Evolutionary conservation across 768 basidiomycete species (phyloP).

Genomic region (Omphalotus guepiniiformis): DNA sequence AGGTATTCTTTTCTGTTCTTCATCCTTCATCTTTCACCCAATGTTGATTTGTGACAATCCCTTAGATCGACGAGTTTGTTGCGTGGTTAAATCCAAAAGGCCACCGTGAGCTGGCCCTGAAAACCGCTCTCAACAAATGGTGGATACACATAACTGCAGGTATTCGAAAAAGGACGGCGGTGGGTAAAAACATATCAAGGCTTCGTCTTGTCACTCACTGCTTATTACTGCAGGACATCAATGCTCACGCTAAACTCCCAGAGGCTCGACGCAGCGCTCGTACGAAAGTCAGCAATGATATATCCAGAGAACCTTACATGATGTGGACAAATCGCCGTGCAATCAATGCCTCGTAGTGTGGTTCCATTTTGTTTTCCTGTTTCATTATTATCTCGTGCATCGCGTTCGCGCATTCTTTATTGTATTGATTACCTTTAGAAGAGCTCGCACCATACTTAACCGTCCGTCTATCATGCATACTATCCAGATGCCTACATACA

Average conservation of each 20-base stretch:
- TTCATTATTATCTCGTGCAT: too few relatives aligned
- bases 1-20: slow-evolving; percentile 50
- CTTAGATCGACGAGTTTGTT: slow-evolving; percentile 75
- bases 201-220: not conserved
- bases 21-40: slow-evolving; percentile 5
- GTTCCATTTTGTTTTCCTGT: slow-evolving; percentile 17
- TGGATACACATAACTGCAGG: slow-evolving; percentile 80
- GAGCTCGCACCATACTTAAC: too few relatives aligned
- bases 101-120: slow-evolving; percentile 78
- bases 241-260: slow-evolving; percentile 62
- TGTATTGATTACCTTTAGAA: too few relatives aligned
- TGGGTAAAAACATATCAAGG: slow-evolving; percentile 43
- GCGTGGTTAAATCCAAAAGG: slow-evolving; percentile 94
- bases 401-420: too few relatives aligned
- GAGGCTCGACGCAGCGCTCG: slow-evolving; percentile 80
- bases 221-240: slow-evolving; percentile 53
- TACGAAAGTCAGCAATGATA: slow-evolving; percentile 58
- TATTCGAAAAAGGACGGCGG: slow-evolving; percentile 68
- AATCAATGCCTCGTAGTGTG: slow-evolving; percentile 34
- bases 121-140: slow-evolving; percentile 75
- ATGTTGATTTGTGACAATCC: slow-evolving; percentile 10
- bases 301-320: slow-evolving; percentile 82
- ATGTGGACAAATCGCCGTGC: slow-evolving; percentile 82
- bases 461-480: too few relatives aligned
- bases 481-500: too few relatives aligned